Percentiles rank a stretch among this genome's conserved stretches.
Conservation (phyloP, 192 early-diverging fungal species). For the Backusella circina region DNA sequence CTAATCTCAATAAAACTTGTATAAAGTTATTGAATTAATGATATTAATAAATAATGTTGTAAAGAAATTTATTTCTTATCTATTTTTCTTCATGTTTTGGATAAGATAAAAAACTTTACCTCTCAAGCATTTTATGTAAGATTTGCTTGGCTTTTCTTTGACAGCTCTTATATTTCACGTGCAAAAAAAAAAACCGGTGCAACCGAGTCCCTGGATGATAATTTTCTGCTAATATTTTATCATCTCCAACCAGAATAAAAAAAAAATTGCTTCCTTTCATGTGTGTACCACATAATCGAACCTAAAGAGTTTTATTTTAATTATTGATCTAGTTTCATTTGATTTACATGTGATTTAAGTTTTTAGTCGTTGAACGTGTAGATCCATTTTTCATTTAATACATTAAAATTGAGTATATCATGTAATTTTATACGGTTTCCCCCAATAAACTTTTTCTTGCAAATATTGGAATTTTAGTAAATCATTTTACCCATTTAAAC, state of each 20-base stretch:
- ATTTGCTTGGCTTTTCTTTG: slow-evolving; percentile 9
- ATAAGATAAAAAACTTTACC: neutral
- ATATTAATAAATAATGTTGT: neutral
- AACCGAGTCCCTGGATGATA: neutral
- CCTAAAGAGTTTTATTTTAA: neutral
- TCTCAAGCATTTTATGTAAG: neutral
- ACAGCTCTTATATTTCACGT: slow-evolving; percentile 4
- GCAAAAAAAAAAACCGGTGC: neutral
- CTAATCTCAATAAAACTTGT: neutral
- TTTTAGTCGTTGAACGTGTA: neutral
- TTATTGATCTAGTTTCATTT: neutral
- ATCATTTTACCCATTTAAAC: neutral
- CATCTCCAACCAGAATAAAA: neutral
- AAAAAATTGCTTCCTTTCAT: neutral
- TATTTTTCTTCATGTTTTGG: neutral
- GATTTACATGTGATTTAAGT: neutral
- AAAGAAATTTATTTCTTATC: neutral
- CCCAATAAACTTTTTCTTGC: neutral
- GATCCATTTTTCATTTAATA: neutral
- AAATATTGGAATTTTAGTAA: neutral
- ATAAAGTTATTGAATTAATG: neutral
- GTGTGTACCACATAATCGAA: neutral
- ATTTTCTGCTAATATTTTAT: neutral
- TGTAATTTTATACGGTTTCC: neutral
- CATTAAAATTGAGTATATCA: neutral